Conservation (phyloP, 164 flowering plant genomes). For the Stephania japonica region DNA sequence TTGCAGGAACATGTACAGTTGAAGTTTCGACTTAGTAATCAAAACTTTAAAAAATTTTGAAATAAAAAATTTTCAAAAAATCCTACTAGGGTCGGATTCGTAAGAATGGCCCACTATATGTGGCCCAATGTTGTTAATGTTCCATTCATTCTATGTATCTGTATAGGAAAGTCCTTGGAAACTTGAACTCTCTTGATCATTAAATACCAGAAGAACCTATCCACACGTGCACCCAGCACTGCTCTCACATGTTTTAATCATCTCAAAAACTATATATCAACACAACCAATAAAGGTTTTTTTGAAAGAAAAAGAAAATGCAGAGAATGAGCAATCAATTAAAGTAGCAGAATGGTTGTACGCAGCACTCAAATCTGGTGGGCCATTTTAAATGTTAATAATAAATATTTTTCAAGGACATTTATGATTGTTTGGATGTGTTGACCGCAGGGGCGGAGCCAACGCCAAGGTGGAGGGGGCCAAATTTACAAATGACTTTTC, state of each 20-base stretch:
- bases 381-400: not conserved
- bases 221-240: constrained; percentile 50
- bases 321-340: not conserved
- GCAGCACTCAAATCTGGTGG: constrained; percentile 10
- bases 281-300: not conserved
- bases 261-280: constrained; percentile 10
- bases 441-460: too few species aligned
- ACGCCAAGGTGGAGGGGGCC: too few species aligned
- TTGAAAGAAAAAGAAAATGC: not conserved
- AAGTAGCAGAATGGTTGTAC: not conserved
- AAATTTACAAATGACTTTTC: too few species aligned
- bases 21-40: not conserved
- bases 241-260: constrained; percentile 54
- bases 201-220: constrained; percentile 19
- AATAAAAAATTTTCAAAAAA: too few species aligned
- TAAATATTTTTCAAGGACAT: too few species aligned
- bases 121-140: not conserved
- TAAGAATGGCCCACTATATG: not conserved
- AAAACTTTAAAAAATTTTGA: not conserved
- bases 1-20: too few species aligned
- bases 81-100: too few species aligned
- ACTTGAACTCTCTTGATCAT: constrained; percentile 7
- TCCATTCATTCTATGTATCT: not conserved
- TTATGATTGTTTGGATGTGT: too few species aligned
- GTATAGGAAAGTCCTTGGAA: constrained; percentile 4